Conservation (phyloP, 2,329 filamentous ascomycete genomes). For the Boeremia exigua region DNA sequence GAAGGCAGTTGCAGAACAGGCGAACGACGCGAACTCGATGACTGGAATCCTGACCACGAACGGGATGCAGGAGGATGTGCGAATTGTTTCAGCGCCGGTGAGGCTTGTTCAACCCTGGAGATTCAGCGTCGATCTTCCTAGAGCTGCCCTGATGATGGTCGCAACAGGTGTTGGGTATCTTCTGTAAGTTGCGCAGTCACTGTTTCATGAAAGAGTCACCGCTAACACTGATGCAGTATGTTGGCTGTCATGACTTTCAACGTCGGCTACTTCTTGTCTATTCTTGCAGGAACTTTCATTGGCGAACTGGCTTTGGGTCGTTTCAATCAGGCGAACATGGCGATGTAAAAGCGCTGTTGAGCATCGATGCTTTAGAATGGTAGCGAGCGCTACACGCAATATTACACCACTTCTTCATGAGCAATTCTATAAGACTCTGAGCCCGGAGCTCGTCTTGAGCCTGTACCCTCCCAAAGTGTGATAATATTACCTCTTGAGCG, state of each 20-base stretch:
- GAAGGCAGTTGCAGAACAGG: conserved; percentile 63
- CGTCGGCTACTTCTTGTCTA: conserved; percentile 80
- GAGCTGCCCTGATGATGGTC: conserved; percentile 72
- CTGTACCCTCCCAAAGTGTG: background rate
- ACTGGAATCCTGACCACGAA: conserved; percentile 72
- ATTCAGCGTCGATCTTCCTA: conserved; percentile 76
- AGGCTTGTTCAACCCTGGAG: conserved; percentile 72
- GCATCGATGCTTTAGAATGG: background rate
- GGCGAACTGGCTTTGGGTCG: conserved; percentile 83
- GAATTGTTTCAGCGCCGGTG: conserved; percentile 69
- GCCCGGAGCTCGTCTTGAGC: conserved; percentile 4
- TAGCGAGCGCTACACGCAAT: background rate
- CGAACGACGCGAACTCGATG: conserved; percentile 64
- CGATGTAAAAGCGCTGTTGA: conserved; percentile 27
- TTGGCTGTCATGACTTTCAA: conserved; percentile 91
- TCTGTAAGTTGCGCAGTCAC: conserved; percentile 67
- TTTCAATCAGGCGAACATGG: conserved; percentile 55
- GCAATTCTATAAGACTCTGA: background rate
- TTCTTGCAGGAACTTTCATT: conserved; percentile 81
- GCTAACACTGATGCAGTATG: conserved; percentile 67
- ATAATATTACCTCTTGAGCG: background rate
- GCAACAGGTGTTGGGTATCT: conserved; percentile 82
- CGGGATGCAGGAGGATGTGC: conserved; percentile 80
- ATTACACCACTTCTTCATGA: background rate
- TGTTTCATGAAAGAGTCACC: background rate